Conservation (phyloP, 108 stramenopile genomes). For the Conticribra guillardii region DNA sequence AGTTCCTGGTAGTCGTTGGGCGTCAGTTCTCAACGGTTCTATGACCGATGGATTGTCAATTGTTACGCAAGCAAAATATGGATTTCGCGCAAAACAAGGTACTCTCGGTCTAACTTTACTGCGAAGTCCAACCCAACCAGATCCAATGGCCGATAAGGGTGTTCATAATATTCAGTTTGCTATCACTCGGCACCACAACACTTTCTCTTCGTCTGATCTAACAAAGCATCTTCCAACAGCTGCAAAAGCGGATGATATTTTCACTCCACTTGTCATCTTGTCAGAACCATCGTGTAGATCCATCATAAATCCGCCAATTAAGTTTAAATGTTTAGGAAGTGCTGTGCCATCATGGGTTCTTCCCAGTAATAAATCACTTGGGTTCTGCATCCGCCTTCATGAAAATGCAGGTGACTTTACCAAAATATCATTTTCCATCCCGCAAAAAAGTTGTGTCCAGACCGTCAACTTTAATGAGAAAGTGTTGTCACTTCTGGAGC, state of each 20-base stretch:
- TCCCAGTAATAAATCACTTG: neutral
- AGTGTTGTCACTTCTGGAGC: neutral
- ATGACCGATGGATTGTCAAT: conserved; percentile 7
- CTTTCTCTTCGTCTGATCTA: neutral
- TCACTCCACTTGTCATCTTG: neutral
- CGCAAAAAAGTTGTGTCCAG: neutral
- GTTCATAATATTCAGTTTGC: neutral
- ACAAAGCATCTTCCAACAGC: neutral
- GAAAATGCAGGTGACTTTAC: neutral
- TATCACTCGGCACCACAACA: neutral
- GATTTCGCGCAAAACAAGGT: neutral
- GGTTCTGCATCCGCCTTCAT: neutral
- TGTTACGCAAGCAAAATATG: neutral
- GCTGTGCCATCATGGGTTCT: conserved; percentile 2
- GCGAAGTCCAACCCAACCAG: neutral
- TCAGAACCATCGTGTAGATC: neutral
- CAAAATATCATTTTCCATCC: neutral
- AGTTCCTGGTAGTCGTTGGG: conserved; percentile 14
- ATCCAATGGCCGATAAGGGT: neutral
- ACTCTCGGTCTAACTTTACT: neutral
- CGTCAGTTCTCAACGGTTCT: neutral
- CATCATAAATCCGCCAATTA: neutral
- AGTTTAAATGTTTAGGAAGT: neutral
- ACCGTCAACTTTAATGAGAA: conserved; percentile 1
- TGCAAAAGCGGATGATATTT: conserved; percentile 1